Base-by-base conservation (phyloP, 768 basidiomycete genomes). In the Mycena albidolilacea region DNA sequence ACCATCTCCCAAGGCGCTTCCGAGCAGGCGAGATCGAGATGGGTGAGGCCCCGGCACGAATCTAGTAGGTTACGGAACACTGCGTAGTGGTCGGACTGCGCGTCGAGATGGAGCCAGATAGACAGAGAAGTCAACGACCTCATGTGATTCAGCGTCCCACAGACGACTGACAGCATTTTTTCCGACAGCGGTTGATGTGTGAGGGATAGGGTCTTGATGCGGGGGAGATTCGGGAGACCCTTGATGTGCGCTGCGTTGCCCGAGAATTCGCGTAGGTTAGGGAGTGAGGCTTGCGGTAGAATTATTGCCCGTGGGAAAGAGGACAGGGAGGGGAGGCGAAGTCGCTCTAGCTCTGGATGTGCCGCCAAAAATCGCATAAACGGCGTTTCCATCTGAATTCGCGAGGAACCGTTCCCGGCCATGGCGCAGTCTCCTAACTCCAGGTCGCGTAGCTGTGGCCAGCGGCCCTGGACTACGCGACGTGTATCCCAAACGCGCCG, bases 401-500 rank as follows among this genome's bases (percentile, higher is more conserved):
- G 68, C 0, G 75, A 60, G 5, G 71, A 54, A 38, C 65, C 69
- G 39, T 37, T 67, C 7, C 71, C 68, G 23, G 69, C 54, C 75
- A 76, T 76, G 4, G 65, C 67, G 50, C 75, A 76, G 39, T 76
- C 71, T 48, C 75, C 75, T 17, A 76, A 41, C 41, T 76, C 71
- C 44, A 76, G 55, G 50, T 76, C 75, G 2, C 71, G 75, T 41
- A 76, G 55, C 12, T 44, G 60, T 3, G 71, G 69, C 75, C 75
- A 76, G 12, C 66, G 64, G 15, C 75, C 71, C 66, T 76, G 64
- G n/a, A 73, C 71, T 35, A 73, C 69, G 66, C 75, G 75, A 2
- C 75, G 67, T 58, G 75, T 73, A 67, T 73, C 75, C 75, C 75
- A 76, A 43, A 76, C 75, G 54, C 75, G 75, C 38, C 75, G 59